Evolutionary conservation across 2,329 filamentous ascomycete genomes (phyloP).

Genomic region (Arthroderma sp.): DNA sequence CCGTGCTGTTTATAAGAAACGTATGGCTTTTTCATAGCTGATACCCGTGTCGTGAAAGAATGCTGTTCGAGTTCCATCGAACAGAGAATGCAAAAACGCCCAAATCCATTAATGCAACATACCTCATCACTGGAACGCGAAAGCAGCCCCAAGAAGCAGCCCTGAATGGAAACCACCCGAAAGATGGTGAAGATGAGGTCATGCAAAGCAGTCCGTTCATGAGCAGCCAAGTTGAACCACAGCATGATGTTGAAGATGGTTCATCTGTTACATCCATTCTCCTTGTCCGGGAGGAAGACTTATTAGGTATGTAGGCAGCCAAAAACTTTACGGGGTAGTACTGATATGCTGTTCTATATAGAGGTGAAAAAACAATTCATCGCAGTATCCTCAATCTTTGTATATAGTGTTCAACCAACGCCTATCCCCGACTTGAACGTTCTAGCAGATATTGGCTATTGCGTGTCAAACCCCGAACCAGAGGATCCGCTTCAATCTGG

Average conservation of each 20-base stretch:
- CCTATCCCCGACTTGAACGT: conserved; percentile 58
- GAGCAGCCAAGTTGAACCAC: conserved; percentile 50
- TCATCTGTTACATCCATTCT: conserved; percentile 46
- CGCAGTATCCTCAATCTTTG: conserved; percentile 62
- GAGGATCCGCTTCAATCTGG: conserved; percentile 48
- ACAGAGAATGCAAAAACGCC: conserved; percentile 63
- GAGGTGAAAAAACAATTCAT: conserved; percentile 56
- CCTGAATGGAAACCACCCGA: conserved; percentile 27
- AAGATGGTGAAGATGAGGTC: conserved; percentile 51
- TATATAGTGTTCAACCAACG: conserved; percentile 71
- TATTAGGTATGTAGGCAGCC: conserved; percentile 43
- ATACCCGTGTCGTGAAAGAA: conserved; percentile 37
- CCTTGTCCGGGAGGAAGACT: conserved; percentile 57
- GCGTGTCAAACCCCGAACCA: conserved; percentile 44
- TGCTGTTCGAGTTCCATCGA: conserved; percentile 74
- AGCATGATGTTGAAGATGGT: conserved; percentile 35
- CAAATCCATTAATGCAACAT: conserved; percentile 77
- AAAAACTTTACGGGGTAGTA: neutral
- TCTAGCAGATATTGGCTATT: conserved; percentile 55
- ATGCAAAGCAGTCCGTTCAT: conserved; percentile 56
- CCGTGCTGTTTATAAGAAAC: neutral
- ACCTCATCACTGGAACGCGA: conserved; percentile 64
- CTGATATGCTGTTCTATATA: conserved; percentile 21
- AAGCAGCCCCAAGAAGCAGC: conserved; percentile 22
- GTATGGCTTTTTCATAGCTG: neutral